These are phyloP conservation scores for Botrytis fabae DNA, from an alignment of 2,329 filamentous ascomycete genomes.

Conservation along the genomic window DNA sequence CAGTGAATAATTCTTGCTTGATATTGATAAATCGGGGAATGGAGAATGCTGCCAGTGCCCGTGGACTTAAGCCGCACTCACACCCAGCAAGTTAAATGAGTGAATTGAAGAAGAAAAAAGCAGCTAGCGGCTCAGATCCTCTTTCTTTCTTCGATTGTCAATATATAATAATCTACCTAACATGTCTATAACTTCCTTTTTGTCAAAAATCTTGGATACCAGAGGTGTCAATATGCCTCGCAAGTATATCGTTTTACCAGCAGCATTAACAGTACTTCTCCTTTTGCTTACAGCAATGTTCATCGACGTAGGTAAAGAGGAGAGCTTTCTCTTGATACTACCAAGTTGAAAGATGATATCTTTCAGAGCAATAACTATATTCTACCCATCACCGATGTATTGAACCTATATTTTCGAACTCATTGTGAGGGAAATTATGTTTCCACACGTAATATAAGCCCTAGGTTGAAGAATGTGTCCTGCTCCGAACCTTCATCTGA, in stretches of 20 bases:
- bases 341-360: not conserved
- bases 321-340: conserved; percentile 2
- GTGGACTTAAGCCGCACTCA: not conserved
- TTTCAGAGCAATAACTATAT: not conserved
- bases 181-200: not conserved
- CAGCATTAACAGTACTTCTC: not conserved
- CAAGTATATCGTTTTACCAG: not conserved
- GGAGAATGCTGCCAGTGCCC: not conserved
- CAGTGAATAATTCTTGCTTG: not conserved
- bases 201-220: not conserved
- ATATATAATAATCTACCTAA: not conserved
- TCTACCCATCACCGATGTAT: conserved; percentile 8
- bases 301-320: not conserved
- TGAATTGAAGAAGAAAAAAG: not conserved
- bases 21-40: not conserved
- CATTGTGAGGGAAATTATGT: conserved; percentile 12
- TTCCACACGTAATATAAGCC: not conserved
- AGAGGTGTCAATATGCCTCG: not conserved
- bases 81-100: too few species aligned
- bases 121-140: not conserved
- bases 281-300: not conserved
- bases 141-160: not conserved
- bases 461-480: not conserved
- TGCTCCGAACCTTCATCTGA: conserved; percentile 6
- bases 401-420: conserved; percentile 11